phyloP scores from a whole-genome alignment of 2,329 filamentous ascomycete genomes.

The Cytospora schulzeri region DNA sequence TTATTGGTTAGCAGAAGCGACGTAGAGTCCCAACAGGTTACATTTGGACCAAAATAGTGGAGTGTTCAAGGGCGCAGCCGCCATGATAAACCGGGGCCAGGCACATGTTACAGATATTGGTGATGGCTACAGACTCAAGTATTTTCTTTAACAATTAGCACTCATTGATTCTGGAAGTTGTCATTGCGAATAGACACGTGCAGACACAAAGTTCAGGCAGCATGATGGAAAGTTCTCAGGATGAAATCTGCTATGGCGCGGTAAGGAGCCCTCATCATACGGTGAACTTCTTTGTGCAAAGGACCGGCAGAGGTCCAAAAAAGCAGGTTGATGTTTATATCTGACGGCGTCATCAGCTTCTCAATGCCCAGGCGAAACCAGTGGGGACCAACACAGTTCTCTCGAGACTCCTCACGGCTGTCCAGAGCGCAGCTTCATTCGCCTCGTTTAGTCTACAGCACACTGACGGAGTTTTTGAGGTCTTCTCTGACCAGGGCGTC shows the following conservation, averaged over 20 bases:
- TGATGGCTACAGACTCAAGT: too few species aligned
- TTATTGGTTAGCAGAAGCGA: too few species aligned
- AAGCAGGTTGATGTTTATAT: not conserved
- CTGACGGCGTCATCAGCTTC: not conserved
- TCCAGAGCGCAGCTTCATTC: not conserved
- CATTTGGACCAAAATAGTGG: too few species aligned
- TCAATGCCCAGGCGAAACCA: slow-evolving; percentile 2
- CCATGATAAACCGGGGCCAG: too few species aligned
- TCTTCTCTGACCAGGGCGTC: not conserved
- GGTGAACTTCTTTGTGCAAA: not conserved
- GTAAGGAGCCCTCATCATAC: not conserved
- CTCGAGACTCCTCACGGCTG: not conserved
- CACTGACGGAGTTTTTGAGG: not conserved
- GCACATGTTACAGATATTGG: too few species aligned
- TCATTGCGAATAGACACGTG: too few species aligned
- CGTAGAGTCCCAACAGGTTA: too few species aligned
- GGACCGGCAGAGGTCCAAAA: not conserved
- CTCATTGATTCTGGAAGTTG: too few species aligned
- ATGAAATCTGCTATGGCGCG: slow-evolving; percentile 8
- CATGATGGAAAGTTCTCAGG: not conserved
- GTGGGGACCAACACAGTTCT: not conserved
- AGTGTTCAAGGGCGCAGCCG: too few species aligned
- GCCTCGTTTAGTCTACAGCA: not conserved
- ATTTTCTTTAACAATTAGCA: too few species aligned
- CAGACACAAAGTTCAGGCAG: not conserved